Evolutionary conservation across 1,284 basidiomycete species (phyloP), one percentile per base, ranked within the genome.

Genomic region (Ustilago loliicola): DNA sequence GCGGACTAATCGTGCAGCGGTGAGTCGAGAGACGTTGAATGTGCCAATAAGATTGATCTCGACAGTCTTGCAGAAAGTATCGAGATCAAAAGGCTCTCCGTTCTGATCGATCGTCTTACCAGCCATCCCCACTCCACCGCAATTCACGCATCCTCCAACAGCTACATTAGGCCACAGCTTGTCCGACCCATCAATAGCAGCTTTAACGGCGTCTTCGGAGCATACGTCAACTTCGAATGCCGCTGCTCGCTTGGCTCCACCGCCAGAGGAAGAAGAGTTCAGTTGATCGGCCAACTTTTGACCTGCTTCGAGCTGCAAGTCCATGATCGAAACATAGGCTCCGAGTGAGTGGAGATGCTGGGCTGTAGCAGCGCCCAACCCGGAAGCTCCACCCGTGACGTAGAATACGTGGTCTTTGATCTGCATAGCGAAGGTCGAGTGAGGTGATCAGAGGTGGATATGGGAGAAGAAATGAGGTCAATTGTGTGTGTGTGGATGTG

Each of bases 131-230:
- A 87, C 82, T 0, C 87, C 87, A 2, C 82, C 87, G 32, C 82
- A 83, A 61, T 87, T 84, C 15, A 87, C 80, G 7, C 84, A 82
- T 0, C 87, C 87, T 1, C 85, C 87, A 23, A 86, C 83, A 1
- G 38, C 54, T 3, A 67, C 48, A 0, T 55, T 60, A 2, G 76
- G 55, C 80, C 82, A 86, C 5, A 65, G n/a, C 23, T 60, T 21
- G 48, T 85, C 82, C 7, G 67, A 69, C 30, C 42, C 71, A 1
- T 38, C 51, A 59, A 87, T 79, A 1, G 86, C 87, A 2, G 36
- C 51, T 3, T 38, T 23, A 0, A 87, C 80, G 19, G 66, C 79
- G 2, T 81, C 79, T 51, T 84, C 82, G 7, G 79, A 79, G 15
- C 81, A 74, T 1, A 87, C 83, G 45, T 87, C 86, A 30, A 84